phyloP scores from a whole-genome alignment of 306 rosid species.

The Adenanthera pavonina region DNA sequence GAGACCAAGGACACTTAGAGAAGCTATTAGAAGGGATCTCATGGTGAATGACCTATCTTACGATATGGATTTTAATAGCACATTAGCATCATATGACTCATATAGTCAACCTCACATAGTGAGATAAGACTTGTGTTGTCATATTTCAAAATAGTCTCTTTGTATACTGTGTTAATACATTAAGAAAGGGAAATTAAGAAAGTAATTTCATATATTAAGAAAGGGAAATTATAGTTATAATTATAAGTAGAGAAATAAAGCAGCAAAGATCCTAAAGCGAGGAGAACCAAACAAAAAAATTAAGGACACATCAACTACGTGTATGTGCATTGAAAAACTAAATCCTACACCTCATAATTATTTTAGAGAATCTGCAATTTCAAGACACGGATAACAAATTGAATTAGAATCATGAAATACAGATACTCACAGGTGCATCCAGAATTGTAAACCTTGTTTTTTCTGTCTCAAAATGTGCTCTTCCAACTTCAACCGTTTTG shows the following conservation, averaged over 20 bases:
- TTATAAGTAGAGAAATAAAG: background rate
- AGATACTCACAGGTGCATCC: constrained; percentile 94
- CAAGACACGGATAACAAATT: background rate
- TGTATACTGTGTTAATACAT: too few relatives aligned
- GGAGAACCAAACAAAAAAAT: background rate
- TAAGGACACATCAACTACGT: background rate
- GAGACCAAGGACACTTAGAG: too few relatives aligned
- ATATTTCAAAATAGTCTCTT: too few relatives aligned
- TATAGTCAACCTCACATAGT: too few relatives aligned
- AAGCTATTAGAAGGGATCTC: too few relatives aligned
- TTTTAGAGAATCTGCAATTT: constrained; percentile 20
- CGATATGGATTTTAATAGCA: too few relatives aligned
- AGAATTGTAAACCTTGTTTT: constrained; percentile 86
- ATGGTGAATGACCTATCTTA: too few relatives aligned
- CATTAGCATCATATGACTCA: too few relatives aligned
- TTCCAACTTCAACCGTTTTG: constrained; percentile 97
- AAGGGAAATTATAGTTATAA: background rate
- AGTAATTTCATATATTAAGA: background rate
- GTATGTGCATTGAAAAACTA: constrained; percentile 13
- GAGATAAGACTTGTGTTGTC: too few relatives aligned
- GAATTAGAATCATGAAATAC: constrained; percentile 27
- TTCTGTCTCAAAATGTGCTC: constrained; percentile 97
- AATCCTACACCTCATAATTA: constrained; percentile 14
- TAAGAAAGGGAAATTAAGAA: too few relatives aligned
- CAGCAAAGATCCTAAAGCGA: background rate